Base-by-base conservation (phyloP, 345 rosid species). In the Moringa oleifera region DNA sequence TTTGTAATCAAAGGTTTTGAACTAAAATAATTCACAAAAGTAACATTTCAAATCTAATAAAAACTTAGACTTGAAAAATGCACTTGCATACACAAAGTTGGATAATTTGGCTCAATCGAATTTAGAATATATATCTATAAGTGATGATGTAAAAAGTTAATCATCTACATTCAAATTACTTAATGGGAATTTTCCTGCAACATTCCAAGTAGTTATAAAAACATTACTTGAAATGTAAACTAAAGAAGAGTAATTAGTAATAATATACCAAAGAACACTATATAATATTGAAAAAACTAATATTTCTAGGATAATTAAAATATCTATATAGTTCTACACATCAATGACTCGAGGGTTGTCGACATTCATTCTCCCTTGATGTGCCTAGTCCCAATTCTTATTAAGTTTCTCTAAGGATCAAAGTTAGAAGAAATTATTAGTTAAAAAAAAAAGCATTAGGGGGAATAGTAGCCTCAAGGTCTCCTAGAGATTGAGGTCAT, bases 151-250 rank as follows among this genome's bases (percentile, higher is more conserved):
- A 58, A 86, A 97, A 72, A 94, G 90, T 97, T 95, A 94, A 53
- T 94, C 97, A 19, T 90, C 93, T 1, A 90, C 84, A 79, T 84
- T 88, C 80, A 94, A 76, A 73, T 94, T 85, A 41, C 80, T 73
- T 0, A 88, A 81, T 51, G 97, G 99, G 23, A 97, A 83, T 79
- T 87, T 90, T 74, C 97, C 99, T 31, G 85, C 99, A 20, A 94
- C 99, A 75, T 94, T 94, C 99, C 99, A 94, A 36, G 96, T 81
- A 70, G 89, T 92, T 55, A 85, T 91, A 57, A 94, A 94, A 75
- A 94, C 72, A 61, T 96, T 90, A 92, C 73, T 65, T 73, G 69
- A 79, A 63, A 69, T 49, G 10, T 55, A 20, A 62, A 20, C 60
- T 55, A 52, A 18, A 63, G 55, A 56, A 21, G 52, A 63, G 16